A percentile compares a stretch with the other conserved stretches of the same genome.
phyloP scores from a whole-genome alignment of 306 rosid species.

The Lablab purpureus region DNA sequence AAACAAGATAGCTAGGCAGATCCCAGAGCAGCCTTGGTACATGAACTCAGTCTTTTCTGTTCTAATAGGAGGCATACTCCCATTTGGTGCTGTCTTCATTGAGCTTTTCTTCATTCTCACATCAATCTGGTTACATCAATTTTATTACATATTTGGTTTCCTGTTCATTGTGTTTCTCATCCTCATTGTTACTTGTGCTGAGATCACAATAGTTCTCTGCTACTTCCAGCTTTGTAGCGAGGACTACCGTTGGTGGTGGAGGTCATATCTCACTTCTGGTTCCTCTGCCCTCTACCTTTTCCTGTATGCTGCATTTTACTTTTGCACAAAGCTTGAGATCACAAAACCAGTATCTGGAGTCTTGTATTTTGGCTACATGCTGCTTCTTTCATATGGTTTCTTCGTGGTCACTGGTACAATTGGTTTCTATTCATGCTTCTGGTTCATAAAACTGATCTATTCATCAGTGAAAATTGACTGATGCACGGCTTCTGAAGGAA shows the following conservation, averaged over 20 bases:
- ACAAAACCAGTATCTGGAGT: constrained; percentile 87
- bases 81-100: constrained; percentile 91
- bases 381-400: constrained; percentile 81
- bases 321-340: constrained; percentile 92
- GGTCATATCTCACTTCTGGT: constrained; percentile 90
- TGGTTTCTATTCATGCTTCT: constrained; percentile 91
- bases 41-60: constrained; percentile 74
- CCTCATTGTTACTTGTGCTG: constrained; percentile 90
- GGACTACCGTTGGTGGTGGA: constrained; percentile 98
- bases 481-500: constrained; percentile 36
- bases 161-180: constrained; percentile 86
- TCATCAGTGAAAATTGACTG: constrained; percentile 89
- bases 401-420: constrained; percentile 89
- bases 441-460: constrained; percentile 89
- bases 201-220: constrained; percentile 92
- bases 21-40: constrained; percentile 94
- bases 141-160: constrained; percentile 87
- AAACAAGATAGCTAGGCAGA: constrained; percentile 83
- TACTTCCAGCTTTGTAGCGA: constrained; percentile 99
- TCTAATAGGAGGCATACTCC: constrained; percentile 87
- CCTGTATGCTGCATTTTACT: constrained; percentile 86
- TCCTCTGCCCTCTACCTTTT: constrained; percentile 92
- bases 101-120: constrained; percentile 97
- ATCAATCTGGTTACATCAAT: constrained; percentile 94
- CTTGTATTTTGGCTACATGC: constrained; percentile 88